A percentile compares a stretch with the other conserved stretches of the same genome.
phyloP scores from a whole-genome alignment of 805 yeast genomes.

The Metschnikowia gruessii region DNA sequence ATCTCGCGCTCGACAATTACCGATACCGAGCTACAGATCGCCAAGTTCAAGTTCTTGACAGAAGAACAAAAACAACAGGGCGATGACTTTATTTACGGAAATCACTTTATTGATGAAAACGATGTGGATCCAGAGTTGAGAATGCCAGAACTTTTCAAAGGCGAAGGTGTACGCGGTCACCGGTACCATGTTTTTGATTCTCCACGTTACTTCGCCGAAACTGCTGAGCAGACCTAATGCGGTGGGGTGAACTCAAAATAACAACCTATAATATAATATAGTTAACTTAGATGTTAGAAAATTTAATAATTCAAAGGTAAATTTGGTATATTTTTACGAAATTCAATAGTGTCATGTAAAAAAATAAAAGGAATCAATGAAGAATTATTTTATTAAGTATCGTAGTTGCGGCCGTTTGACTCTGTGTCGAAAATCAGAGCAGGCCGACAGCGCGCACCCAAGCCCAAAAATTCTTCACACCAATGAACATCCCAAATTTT shows the following conservation, averaged over 20 bases:
- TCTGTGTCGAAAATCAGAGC: too few species aligned
- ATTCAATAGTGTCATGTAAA: background rate
- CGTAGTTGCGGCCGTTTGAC: too few species aligned
- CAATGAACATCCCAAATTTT: background rate
- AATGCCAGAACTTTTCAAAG: constrained; percentile 77
- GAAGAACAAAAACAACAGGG: constrained; percentile 33
- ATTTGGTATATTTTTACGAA: too few species aligned
- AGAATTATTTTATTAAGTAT: too few species aligned
- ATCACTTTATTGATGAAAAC: constrained; percentile 53
- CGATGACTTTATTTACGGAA: constrained; percentile 48
- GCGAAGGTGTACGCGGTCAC: constrained; percentile 93
- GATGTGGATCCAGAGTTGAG: constrained; percentile 59
- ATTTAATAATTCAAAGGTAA: background rate
- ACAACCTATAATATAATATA: background rate
- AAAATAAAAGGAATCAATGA: background rate
- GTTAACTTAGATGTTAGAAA: background rate
- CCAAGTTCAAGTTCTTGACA: constrained; percentile 70
- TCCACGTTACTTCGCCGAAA: constrained; percentile 70
- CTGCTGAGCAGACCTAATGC: constrained; percentile 6
- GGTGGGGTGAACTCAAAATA: background rate
- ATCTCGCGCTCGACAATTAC: constrained; percentile 91
- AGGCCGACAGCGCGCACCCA: constrained; percentile 4
- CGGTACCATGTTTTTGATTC: constrained; percentile 91
- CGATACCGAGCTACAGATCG: constrained; percentile 95
- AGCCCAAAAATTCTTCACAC: constrained; percentile 3